A percentile compares a stretch with the other conserved stretches of the same genome.
These are phyloP conservation scores for Ustilago hordei DNA, from an alignment of 1,284 basidiomycete species.

Conservation along the genomic window DNA sequence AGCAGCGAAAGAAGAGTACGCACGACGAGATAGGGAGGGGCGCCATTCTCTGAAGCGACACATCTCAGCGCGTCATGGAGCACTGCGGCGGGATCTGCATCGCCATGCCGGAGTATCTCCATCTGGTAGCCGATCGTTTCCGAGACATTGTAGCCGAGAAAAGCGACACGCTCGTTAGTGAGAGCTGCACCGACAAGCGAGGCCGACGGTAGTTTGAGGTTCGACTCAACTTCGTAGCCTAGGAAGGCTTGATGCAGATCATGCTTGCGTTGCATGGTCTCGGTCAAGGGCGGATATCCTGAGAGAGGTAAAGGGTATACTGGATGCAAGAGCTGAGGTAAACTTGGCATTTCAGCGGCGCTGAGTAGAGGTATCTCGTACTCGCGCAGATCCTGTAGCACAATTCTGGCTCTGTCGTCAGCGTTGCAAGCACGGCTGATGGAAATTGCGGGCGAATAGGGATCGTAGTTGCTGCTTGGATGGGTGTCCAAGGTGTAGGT, in stretches of 20 bases:
- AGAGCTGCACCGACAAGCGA: constrained; percentile 23
- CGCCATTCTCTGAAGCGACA: not conserved
- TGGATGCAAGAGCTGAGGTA: not conserved
- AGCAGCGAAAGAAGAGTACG: constrained; percentile 22
- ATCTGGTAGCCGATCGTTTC: constrained; percentile 31
- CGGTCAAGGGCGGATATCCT: constrained; percentile 42
- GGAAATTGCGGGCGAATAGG: constrained; percentile 23
- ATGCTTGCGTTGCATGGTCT: constrained; percentile 32
- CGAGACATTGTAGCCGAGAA: constrained; percentile 39
- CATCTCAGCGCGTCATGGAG: constrained; percentile 19
- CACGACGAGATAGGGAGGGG: constrained; percentile 13
- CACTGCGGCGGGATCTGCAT: not conserved
- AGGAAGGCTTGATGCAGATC: constrained; percentile 33
- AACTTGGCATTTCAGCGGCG: not conserved
- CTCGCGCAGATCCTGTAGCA: constrained; percentile 37
- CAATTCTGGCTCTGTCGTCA: not conserved
- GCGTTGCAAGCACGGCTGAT: constrained; percentile 10
- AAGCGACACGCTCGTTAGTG: constrained; percentile 35
- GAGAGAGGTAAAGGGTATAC: constrained; percentile 9
- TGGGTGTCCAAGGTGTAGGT: constrained; percentile 6
- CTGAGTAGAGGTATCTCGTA: constrained; percentile 11
- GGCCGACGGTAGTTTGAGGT: constrained; percentile 6
- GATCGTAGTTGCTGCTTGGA: constrained; percentile 16
- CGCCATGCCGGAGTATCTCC: constrained; percentile 4
- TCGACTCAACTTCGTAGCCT: constrained; percentile 15